Evolutionary conservation across 2,329 filamentous ascomycete genomes (phyloP), one percentile per base, ranked within the genome.

Genomic region (Pseudonectria foliicola): DNA sequence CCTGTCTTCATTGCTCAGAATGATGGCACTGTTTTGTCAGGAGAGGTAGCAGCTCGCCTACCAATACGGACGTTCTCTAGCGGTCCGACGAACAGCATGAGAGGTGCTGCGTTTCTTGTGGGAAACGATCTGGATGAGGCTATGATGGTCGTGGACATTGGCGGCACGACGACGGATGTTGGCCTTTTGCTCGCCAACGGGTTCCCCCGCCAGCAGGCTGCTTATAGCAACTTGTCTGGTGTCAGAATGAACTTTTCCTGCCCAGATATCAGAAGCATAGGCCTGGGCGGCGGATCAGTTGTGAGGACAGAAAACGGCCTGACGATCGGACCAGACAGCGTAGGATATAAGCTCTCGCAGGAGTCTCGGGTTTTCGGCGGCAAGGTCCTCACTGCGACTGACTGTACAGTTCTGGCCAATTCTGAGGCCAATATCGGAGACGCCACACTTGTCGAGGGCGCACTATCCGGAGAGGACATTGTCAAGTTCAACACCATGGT

Each of bases 111-210:
- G 0, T 80, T 79, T 36, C 57, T 84, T 10, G 60, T 64, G 1
- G 59, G 64, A 26, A 51, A 52, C 4, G 41, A 58, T n/a, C 35
- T 50, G 13, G 51, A 55, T 3, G 57, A 67, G 35, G 56, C 61
- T 1, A 57, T 68, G 45, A 73, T 82, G 61, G 77, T 82, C 0
- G 71, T 82, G 2, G 79, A 83, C 46, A 73, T 83, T 34, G 79
- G 79, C 1, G 78, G 79, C 3, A 83, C 79, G 0, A 82, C 78
- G 0, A 73, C 76, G 0, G 79, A 82, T 44, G 73, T 80, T 10
- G 77, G 79, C 0, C 55, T 80, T 1, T 54, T 83, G 4, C 64
- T 77, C 6, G 64, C 70, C 0, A 80, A 72, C 31, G 78, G 79
- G 0, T 78, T 82, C 32, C 80, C 79, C 1, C 65, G 77, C 23